A percentile compares a stretch with the other conserved stretches of the same genome.
phyloP scores from a whole-genome alignment of 2,329 filamentous ascomycete genomes.

The Fusarium nanum region DNA sequence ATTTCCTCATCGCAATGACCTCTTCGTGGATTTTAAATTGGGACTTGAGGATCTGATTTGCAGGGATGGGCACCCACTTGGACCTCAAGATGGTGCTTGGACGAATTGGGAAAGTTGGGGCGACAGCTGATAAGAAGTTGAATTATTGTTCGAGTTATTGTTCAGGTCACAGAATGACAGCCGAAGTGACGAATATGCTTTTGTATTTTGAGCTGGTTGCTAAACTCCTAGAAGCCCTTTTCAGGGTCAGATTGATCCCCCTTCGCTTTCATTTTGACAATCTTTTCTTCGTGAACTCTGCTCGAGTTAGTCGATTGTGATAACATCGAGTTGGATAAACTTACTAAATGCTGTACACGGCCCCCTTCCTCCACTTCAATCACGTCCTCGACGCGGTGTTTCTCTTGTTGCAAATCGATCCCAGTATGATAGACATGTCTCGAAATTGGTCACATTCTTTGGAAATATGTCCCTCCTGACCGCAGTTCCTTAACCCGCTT shows the following conservation, averaged over 20 bases:
- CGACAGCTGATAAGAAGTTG: conserved; percentile 12
- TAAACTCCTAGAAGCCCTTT: background rate
- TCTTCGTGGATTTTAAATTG: conserved; percentile 13
- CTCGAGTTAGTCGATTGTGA: background rate
- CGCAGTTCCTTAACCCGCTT: conserved; percentile 31
- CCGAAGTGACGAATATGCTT: conserved; percentile 3
- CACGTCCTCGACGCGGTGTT: conserved; percentile 33
- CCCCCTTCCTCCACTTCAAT: conserved; percentile 49
- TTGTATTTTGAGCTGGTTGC: conserved; percentile 8
- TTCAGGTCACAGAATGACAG: background rate
- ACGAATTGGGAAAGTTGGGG: conserved; percentile 28
- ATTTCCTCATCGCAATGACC: conserved; percentile 3
- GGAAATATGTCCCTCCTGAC: background rate
- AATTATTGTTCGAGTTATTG: background rate
- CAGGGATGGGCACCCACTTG: conserved; percentile 6
- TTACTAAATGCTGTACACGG: conserved; percentile 41
- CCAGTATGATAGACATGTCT: background rate
- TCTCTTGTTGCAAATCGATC: background rate
- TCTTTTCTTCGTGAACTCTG: conserved; percentile 18
- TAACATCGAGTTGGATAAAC: conserved; percentile 3
- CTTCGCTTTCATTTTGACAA: conserved; percentile 10
- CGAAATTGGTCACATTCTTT: background rate
- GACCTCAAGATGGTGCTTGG: conserved; percentile 13
- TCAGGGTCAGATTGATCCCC: conserved; percentile 9
- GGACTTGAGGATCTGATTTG: conserved; percentile 2